Base-by-base conservation (phyloP, 1,139 yeast genomes). In the Kodamaea anthophila region DNA sequence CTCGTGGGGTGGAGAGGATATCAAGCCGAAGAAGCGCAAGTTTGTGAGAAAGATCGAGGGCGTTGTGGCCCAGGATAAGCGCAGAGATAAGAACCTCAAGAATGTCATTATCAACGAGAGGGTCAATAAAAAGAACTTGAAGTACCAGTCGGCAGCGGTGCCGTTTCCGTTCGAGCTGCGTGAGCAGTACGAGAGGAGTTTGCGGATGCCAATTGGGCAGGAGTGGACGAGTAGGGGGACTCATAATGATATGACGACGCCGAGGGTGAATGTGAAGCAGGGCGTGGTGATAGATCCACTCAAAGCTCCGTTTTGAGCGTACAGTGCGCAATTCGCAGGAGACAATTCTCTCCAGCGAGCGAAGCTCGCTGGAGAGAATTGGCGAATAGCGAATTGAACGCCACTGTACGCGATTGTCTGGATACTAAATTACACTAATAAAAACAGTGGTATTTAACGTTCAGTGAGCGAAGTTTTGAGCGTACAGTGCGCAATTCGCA, bases 161-260 rank as follows among this genome's bases (percentile, higher is more conserved):
- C 98, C 98, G 18, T 88, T 79, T 70, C 97, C 96, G 34, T 91
- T 72, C 55, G 96, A 91, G 58, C 81, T 81, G 37, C 71, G 81
- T 49, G 98, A 87, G 52, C 97, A 91, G 59, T 93, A 91, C 55
- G 98, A 91, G 56, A 74, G 95, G 51, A 79, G 94, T 3, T 65
- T 91, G 47, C 74, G 95, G 51, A 82, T 87, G 87, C 97, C 98
- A n/a, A 65, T 91, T 38, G 98, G 98, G 18, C 94, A 85, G 57
- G 96, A 91, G 60, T 91, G 97, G 97, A 78, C 93, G 4, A 74
- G 94, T 9, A 75, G 87, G 48, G 83, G 77, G 33, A 77, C 94
- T 2, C 94, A 85, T 61, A 95, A 87, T 62, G 76, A 76, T 51
- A 62, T 85, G 44, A 85, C 93, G 36, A 87, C 84, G 76, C 98